phyloP scores from a whole-genome alignment of 306 rosid species.

The Elaeagnus macrophylla region DNA sequence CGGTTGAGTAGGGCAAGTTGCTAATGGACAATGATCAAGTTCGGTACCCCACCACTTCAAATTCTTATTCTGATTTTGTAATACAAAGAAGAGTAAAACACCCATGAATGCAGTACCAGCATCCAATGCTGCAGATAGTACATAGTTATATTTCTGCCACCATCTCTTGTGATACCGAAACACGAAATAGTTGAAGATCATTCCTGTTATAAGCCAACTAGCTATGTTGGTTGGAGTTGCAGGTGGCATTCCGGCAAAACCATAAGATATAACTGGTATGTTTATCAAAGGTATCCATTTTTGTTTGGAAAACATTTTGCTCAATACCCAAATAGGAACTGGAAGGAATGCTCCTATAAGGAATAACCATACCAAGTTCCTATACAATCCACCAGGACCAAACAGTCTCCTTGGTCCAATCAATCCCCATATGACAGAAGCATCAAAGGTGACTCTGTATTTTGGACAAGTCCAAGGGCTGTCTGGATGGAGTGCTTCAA shows the following conservation, averaged over 20 bases:
- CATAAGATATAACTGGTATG: conserved; percentile 83
- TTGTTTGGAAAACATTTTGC: conserved; percentile 73
- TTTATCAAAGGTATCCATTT: conserved; percentile 89
- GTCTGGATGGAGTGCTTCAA: conserved; percentile 53
- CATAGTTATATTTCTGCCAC: conserved; percentile 97
- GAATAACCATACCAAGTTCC: conserved; percentile 85
- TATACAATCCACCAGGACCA: conserved; percentile 84
- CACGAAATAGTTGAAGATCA: conserved; percentile 79
- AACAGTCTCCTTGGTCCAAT: conserved; percentile 83
- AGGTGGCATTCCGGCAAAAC: conserved; percentile 98
- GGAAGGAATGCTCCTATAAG: conserved; percentile 82
- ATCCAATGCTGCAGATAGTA: conserved; percentile 86
- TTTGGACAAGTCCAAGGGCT: conserved; percentile 99
- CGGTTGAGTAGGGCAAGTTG: conserved; percentile 82
- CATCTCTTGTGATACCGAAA: conserved; percentile 72
- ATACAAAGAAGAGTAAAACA: conserved; percentile 64
- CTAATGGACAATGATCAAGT: conserved; percentile 81
- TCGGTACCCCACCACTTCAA: conserved; percentile 90
- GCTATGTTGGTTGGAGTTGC: conserved; percentile 96
- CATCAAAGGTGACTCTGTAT: conserved; percentile 90
- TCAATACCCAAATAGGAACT: conserved; percentile 69
- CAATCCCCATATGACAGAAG: conserved; percentile 95
- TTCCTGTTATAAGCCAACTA: conserved; percentile 92
- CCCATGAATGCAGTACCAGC: conserved; percentile 99
- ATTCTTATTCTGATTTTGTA: conserved; percentile 53